Conservation (phyloP, 2,329 filamentous ascomycete species). For the Fusarium sp. region DNA sequence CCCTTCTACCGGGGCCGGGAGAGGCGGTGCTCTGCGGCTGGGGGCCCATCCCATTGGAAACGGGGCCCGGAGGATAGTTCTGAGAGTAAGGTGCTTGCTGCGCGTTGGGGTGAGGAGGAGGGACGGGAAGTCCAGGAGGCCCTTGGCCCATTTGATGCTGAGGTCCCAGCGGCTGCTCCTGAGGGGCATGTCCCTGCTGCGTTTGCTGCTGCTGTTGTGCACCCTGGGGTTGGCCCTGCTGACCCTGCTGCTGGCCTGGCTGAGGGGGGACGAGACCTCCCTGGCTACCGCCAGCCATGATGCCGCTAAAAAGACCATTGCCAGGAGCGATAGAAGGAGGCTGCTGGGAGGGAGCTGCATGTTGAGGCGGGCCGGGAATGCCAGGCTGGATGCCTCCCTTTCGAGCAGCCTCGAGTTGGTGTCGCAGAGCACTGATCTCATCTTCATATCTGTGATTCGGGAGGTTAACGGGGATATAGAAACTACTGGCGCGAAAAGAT, state of each 20-base stretch:
- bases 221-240: constrained; percentile 55
- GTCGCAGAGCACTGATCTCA: constrained; percentile 84
- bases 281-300: constrained; percentile 90
- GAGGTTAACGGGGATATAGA: neutral
- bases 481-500: neutral
- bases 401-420: constrained; percentile 83
- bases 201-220: constrained; percentile 56
- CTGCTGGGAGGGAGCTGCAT: constrained; percentile 82
- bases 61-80: constrained; percentile 68
- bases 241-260: constrained; percentile 68
- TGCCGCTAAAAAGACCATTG: constrained; percentile 91
- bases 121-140: constrained; percentile 71
- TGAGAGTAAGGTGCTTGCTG: constrained; percentile 79
- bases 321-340: constrained; percentile 91
- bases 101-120: constrained; percentile 67
- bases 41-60: constrained; percentile 76
- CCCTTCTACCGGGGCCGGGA: constrained; percentile 82
- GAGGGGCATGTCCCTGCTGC: constrained; percentile 64
- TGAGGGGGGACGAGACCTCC: constrained; percentile 84
- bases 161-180: constrained; percentile 67
- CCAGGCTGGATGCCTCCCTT: constrained; percentile 65
- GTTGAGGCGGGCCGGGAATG: constrained; percentile 76
- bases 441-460: constrained; percentile 83
- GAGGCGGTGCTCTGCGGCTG: constrained; percentile 88
- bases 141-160: constrained; percentile 74